Base-by-base conservation (phyloP, 78 protist species). In the Bigelowiella natans region DNA sequence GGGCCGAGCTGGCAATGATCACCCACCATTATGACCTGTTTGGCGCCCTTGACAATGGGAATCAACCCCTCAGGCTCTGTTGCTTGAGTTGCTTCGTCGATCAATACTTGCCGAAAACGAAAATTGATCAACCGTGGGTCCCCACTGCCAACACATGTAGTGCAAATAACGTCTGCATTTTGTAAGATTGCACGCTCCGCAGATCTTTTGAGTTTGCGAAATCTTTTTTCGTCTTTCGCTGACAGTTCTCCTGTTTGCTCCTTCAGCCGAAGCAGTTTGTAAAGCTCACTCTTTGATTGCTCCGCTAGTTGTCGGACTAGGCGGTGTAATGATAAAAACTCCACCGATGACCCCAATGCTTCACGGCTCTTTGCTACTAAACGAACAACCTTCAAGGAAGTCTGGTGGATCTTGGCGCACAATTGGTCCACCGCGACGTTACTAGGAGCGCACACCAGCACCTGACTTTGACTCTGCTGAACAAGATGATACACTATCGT, bases 361-460 rank as follows among this genome's bases (percentile, higher is more conserved):
- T 99, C 99, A 31, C 99, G 93, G 37, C 94, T 85, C 94, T 97
- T 97, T 82, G 99, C 99, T 37, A 90, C 92, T 73, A 99, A 34
- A 7, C 99, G 93, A 2, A 99, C 99, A 2, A 98, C 99, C 31
- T 83, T 94, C 31, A 99, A 92, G 7, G 99, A 99, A 31, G 99
- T 96, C 34, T n/a, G 83, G 90, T 37, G 92, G 89, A 63, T 92
- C 92, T 40, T 88, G 28, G 31, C 39, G 30, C 40, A 34, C 40
- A 87, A 30, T 63, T 98, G 99, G 86, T 98, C 99, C n/a, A 98
- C 99, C 7, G 99, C 99, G 1, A 98, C 97, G 90, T 99, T 99
- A 7, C 95, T 89, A 1, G 99, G 99, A 18, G 99, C 99, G 83
- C 98, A 95, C 40, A 98, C 99, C 30, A 97, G 94, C 38, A 97